These are phyloP conservation scores for Bruguiera hainesii DNA, from an alignment of 441 rosid genomes.

Conservation along the genomic window DNA sequence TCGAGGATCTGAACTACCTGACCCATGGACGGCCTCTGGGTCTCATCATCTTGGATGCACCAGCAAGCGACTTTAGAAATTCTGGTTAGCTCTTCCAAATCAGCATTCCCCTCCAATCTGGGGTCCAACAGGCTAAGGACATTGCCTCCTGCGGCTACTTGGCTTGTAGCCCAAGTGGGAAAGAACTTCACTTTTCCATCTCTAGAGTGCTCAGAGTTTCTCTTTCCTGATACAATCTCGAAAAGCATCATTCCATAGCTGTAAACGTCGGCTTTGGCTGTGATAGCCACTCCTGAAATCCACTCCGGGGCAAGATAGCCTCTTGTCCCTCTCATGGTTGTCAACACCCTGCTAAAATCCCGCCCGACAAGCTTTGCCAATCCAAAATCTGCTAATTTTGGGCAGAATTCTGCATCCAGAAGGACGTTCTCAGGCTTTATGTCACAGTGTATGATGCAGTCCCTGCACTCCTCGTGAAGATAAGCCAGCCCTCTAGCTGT, in stretches of 20 bases:
- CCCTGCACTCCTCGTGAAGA: constrained; percentile 75
- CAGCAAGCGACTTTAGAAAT: constrained; percentile 61
- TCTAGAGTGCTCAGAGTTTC: constrained; percentile 52
- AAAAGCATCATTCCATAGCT: constrained; percentile 87
- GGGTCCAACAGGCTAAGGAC: constrained; percentile 47
- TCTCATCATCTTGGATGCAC: constrained; percentile 78
- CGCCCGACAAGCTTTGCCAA: constrained; percentile 73
- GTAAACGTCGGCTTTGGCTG: constrained; percentile 73
- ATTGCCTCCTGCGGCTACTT: constrained; percentile 42
- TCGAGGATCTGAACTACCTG: constrained; percentile 82
- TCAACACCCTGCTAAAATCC: constrained; percentile 71
- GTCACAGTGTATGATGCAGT: constrained; percentile 79
- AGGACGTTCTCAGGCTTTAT: constrained; percentile 81
- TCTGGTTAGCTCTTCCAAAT: constrained; percentile 50
- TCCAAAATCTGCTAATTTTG: constrained; percentile 80
- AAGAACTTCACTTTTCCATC: constrained; percentile 47
- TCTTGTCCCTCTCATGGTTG: constrained; percentile 80
- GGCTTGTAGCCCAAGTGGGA: constrained; percentile 48
- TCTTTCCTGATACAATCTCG: constrained; percentile 62
- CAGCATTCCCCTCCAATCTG: constrained; percentile 32
- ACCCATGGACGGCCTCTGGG: constrained; percentile 62
- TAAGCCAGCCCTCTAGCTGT: constrained; percentile 67
- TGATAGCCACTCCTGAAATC: constrained; percentile 73
- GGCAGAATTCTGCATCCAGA: constrained; percentile 49
- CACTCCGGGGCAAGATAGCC: constrained; percentile 84